These are phyloP conservation scores for Trypanosoma vivax DNA, from an alignment of 208 protist species.

Conservation along the genomic window DNA sequence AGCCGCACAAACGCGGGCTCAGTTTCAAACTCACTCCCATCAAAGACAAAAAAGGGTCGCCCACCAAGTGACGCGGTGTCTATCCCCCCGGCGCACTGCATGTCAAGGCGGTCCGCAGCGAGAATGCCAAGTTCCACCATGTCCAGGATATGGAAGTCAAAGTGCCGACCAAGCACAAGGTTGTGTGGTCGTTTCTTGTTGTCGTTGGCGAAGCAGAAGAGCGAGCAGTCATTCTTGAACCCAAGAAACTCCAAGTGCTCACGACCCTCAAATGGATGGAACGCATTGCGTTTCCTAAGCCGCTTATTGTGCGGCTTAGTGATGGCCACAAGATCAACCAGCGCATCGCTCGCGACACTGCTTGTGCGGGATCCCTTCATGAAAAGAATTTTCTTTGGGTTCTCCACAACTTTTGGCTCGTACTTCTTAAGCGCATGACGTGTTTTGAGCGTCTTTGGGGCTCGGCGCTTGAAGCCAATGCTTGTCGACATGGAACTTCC, in stretches of 20 bases:
- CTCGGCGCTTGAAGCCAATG: conserved; percentile 65
- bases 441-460: conserved; percentile 55
- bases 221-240: conserved; percentile 90
- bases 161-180: conserved; percentile 76
- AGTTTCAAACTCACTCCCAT: conserved; percentile 66
- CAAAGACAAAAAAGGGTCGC: conserved; percentile 85
- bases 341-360: conserved; percentile 57
- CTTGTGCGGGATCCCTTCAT: conserved; percentile 55
- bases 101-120: conserved; percentile 67
- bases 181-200: conserved; percentile 90
- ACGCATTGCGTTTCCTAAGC: conserved; percentile 78
- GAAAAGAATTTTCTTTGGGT: conserved; percentile 77
- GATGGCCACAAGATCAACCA: conserved; percentile 70
- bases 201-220: conserved; percentile 82
- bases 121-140: conserved; percentile 87
- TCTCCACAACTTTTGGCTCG: conserved; percentile 82
- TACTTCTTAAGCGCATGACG: conserved; percentile 74
- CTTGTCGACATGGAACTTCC: conserved; percentile 32
- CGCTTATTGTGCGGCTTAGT: conserved; percentile 77
- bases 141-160: conserved; percentile 87
- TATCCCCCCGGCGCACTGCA: conserved; percentile 33
- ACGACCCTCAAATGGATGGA: conserved; percentile 77
- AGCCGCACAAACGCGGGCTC: conserved; percentile 68
- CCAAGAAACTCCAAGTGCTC: conserved; percentile 85
- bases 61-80: conserved; percentile 64